Evolutionary conservation across 2,329 filamentous ascomycete species (phyloP).

Genomic region (Neofusicoccum sp.): DNA sequence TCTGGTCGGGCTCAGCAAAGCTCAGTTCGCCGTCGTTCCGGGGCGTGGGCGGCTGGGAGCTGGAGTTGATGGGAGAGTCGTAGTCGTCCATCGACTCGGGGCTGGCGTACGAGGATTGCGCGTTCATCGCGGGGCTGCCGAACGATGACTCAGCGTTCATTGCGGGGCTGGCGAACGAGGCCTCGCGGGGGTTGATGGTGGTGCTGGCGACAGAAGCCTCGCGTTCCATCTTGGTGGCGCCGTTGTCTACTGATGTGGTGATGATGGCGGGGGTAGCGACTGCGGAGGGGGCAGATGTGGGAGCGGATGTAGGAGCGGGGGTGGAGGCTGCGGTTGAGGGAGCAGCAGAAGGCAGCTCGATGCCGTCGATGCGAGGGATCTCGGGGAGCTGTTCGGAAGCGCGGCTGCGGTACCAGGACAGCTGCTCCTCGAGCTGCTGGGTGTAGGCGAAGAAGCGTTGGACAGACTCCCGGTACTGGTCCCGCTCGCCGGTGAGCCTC

Average conservation of each 20-base stretch:
- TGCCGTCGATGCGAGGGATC: constrained; percentile 24
- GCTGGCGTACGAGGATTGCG: constrained; percentile 30
- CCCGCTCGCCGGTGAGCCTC: constrained; percentile 67
- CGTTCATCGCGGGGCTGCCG: constrained; percentile 10
- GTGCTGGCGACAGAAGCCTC: constrained; percentile 5
- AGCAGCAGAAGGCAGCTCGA: constrained; percentile 21
- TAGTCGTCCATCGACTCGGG: constrained; percentile 40
- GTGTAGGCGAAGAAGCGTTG: constrained; percentile 54
- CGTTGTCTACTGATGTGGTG: background rate
- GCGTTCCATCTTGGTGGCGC: background rate
- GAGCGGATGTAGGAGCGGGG: background rate
- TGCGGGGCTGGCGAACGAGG: constrained; percentile 20
- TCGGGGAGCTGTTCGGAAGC: constrained; percentile 31
- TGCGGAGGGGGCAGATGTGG: background rate
- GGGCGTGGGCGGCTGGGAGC: constrained; percentile 38
- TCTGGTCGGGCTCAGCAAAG: constrained; percentile 73
- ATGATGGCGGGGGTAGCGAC: background rate
- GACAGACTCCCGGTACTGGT: constrained; percentile 62
- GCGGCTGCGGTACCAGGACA: constrained; percentile 38
- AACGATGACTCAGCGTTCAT: constrained; percentile 24
- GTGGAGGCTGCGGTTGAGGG: constrained; percentile 20
- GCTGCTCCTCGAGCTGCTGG: constrained; percentile 50
- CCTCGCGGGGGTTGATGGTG: constrained; percentile 36
- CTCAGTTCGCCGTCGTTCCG: constrained; percentile 26
- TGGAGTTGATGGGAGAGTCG: constrained; percentile 39